Evolutionary conservation across 208 protist genomes (phyloP).

Genomic region (Wallacemonas sp.): DNA sequence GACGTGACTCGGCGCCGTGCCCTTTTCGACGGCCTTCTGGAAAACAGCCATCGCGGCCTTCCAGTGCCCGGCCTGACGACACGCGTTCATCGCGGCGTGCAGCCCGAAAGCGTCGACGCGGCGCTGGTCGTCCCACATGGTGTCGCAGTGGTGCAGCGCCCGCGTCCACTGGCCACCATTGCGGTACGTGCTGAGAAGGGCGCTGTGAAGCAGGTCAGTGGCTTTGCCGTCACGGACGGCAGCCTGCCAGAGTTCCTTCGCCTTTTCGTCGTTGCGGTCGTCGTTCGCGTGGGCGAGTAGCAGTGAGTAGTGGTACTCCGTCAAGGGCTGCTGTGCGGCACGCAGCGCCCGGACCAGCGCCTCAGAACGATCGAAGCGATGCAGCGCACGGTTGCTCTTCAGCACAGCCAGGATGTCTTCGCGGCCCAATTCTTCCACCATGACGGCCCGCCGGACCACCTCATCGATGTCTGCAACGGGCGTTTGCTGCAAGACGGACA

Average conservation of each 20-base stretch:
- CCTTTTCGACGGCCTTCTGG: conserved; percentile 45
- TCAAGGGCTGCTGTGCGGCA: conserved; percentile 39
- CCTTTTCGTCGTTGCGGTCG: conserved; percentile 46
- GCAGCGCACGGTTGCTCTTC: conserved; percentile 61
- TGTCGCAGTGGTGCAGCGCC: conserved; percentile 65
- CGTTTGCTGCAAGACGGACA: conserved; percentile 45
- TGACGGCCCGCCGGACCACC: conserved; percentile 46
- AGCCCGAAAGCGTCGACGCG: conserved; percentile 58
- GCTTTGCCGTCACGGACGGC: conserved; percentile 63
- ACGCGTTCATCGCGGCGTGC: conserved; percentile 85
- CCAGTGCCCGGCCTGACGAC: conserved; percentile 61
- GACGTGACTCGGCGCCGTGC: conserved; percentile 58
- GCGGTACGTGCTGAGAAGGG: conserved; percentile 66
- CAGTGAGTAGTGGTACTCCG: conserved; percentile 69
- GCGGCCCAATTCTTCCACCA: conserved; percentile 51
- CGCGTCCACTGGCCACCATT: conserved; percentile 66
- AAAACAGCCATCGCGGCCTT: conserved; percentile 59
- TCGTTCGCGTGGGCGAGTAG: conserved; percentile 90
- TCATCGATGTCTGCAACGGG: conserved; percentile 38
- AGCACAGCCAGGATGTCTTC: conserved; percentile 53
- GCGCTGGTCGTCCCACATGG: conserved; percentile 70
- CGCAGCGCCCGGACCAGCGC: conserved; percentile 48
- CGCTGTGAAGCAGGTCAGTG: conserved; percentile 64
- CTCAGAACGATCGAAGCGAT: conserved; percentile 76
- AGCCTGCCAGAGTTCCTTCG: conserved; percentile 64